Conservation (phyloP, 2,329 filamentous ascomycete genomes). For the Trichoderma atroviride region DNA sequence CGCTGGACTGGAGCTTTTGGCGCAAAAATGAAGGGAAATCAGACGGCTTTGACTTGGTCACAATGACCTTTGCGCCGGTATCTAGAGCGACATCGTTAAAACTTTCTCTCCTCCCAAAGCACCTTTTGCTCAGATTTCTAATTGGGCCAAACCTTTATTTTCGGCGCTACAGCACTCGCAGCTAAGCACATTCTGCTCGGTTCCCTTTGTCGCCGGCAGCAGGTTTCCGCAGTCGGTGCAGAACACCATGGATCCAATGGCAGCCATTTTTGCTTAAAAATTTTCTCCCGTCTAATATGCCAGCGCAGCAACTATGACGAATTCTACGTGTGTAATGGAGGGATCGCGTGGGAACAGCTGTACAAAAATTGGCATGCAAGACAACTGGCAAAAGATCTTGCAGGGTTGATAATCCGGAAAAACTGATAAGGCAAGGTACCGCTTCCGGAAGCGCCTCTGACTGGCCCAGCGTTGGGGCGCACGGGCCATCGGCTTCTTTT, state of each 20-base stretch:
- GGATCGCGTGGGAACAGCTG: slow-evolving; percentile 23
- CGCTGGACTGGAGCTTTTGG: slow-evolving; percentile 78
- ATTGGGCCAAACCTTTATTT: slow-evolving; percentile 69
- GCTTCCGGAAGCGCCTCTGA: slow-evolving; percentile 33
- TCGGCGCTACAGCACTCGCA: slow-evolving; percentile 86
- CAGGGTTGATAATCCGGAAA: slow-evolving; percentile 35
- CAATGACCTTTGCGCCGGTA: slow-evolving; percentile 72
- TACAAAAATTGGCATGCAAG: slow-evolving; percentile 35
- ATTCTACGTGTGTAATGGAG: slow-evolving; percentile 18
- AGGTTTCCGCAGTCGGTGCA: slow-evolving; percentile 92
- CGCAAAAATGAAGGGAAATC: slow-evolving; percentile 90
- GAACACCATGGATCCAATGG: slow-evolving; percentile 89
- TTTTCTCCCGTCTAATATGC: slow-evolving; percentile 1
- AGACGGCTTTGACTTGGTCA: slow-evolving; percentile 82
- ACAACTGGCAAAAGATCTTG: slow-evolving; percentile 26
- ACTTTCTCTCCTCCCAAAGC: background rate
- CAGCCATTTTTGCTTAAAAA: slow-evolving; percentile 65
- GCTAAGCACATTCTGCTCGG: slow-evolving; percentile 71
- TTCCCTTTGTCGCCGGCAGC: slow-evolving; percentile 77
- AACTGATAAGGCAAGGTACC: slow-evolving; percentile 35
- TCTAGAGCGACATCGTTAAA: slow-evolving; percentile 51
- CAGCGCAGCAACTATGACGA: slow-evolving; percentile 21
- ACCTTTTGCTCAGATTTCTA: slow-evolving; percentile 10
- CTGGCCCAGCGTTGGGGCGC: slow-evolving; percentile 10
- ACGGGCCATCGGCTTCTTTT: slow-evolving; percentile 17